phyloP scores from a whole-genome alignment of 495 filamentous ascomycete species.

The Aspergillus mulundensis region DNA sequence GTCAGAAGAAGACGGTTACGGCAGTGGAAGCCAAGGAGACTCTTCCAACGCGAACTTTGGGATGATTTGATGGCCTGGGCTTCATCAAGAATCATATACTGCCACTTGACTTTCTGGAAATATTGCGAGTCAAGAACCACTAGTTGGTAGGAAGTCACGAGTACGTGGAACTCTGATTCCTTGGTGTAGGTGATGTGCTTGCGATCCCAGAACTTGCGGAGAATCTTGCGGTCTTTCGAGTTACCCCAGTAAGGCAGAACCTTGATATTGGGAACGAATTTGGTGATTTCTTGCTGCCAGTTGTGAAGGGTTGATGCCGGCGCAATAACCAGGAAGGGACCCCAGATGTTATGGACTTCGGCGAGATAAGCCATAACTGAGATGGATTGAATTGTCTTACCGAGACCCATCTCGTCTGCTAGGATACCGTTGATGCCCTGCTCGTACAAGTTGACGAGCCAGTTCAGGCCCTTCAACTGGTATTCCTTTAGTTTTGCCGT shows the following conservation, averaged over 20 bases:
- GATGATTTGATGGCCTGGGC: conserved; percentile 99
- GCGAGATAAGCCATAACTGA: conserved; percentile 99
- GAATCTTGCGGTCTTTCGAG: conserved; percentile 88
- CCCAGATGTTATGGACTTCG: conserved; percentile 97
- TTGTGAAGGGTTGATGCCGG: conserved; percentile 97
- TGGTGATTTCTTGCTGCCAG: conserved; percentile 96
- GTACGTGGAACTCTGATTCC: conserved; percentile 89
- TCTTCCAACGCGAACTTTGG: conserved; percentile 94
- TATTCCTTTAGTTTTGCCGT: conserved; percentile 95
- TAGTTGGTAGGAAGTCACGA: conserved; percentile 95
- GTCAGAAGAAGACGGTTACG: conserved; percentile 92
- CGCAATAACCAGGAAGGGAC: conserved; percentile 94
- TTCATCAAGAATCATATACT: conserved; percentile 99
- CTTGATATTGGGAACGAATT: conserved; percentile 90
- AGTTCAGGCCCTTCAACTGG: conserved; percentile 96
- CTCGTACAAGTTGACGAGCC: conserved; percentile 98
- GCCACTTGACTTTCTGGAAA: conserved; percentile 98
- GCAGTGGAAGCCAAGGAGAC: conserved; percentile 87
- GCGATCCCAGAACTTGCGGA: conserved; percentile 98
- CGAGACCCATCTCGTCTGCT: conserved; percentile 98
- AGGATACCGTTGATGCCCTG: conserved; percentile 99
- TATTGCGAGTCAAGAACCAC: conserved; percentile 94
- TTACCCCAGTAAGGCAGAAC: conserved; percentile 96
- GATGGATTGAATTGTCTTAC: conserved; percentile 97
- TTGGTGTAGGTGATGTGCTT: conserved; percentile 93